Evolutionary conservation across 2,329 filamentous ascomycete species (phyloP).

Genomic region (Pestalotiopsis sp.): DNA sequence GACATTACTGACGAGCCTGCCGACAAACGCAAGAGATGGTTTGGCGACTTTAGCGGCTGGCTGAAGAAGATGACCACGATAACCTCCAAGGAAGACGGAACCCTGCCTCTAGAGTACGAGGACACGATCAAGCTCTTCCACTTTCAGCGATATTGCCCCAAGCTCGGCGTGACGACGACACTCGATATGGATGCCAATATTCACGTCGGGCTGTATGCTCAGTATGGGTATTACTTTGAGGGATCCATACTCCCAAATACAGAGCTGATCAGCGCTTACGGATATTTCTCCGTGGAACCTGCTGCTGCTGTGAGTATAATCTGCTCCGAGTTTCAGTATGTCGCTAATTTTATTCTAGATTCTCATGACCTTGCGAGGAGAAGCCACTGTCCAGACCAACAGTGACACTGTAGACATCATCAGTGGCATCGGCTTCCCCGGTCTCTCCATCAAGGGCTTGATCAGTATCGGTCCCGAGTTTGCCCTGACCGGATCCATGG

Average conservation of each 20-base stretch:
- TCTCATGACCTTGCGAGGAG: background rate
- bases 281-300: conserved; percentile 1
- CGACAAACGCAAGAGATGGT: background rate
- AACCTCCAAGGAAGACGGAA: background rate
- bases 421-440: background rate
- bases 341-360: background rate
- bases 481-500: conserved; percentile 4
- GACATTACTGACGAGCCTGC: background rate
- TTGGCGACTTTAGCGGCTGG: background rate
- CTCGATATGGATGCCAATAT: conserved; percentile 3
- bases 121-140: conserved; percentile 2
- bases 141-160: background rate
- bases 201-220: background rate
- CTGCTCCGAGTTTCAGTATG: background rate
- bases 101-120: background rate
- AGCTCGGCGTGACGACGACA: background rate
- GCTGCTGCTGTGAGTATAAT: background rate
- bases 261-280: conserved; percentile 5
- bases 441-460: background rate
- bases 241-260: background rate
- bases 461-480: conserved; percentile 5
- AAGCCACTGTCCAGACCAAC: background rate
- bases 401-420: conserved; percentile 1
- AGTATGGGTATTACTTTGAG: conserved; percentile 3
- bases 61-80: conserved; percentile 8